Evolutionary conservation across 306 rosid species (phyloP), one percentile per base, ranked within the genome.

Genomic region (Vigna trinervia): DNA sequence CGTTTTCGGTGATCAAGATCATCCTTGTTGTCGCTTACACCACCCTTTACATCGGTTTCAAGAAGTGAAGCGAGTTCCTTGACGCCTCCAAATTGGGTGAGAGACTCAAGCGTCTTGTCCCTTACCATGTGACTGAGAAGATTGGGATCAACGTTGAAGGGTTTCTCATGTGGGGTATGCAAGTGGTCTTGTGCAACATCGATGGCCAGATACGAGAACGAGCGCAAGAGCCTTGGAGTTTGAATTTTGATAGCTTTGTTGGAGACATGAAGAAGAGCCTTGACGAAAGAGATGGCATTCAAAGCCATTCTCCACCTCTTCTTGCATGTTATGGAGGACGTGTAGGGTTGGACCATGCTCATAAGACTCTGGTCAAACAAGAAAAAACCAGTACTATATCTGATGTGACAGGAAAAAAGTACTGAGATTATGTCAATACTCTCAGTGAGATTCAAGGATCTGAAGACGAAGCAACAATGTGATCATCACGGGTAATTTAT

Each of bases 291-390:
- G 17, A 59, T 59, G 3, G 39, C 65, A 26, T 28, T 59, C 6
- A 59, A 13, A 12, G 65, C 39, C 65, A 12, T 13, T 26, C 65
- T 36, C 65, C 65, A 59, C 39, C 65, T 59, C 39, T 13, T 59
- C 32, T 59, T 59, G 65, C 65, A 59, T 59, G 65, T 13, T 4
- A 28, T 12, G 17, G 17, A 38, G 38, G 12, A 58, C 38, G 38
- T 26, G 13, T 5, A 23, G 1, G 38, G 39, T 58, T 36, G n/a
- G 13, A 23, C 15, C 36, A 57, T 57, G 1, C 0, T 50, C 2
- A 41, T 2, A 5, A 15, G 22, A 52, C 54, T 52, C 0, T 52
- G 26, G 58, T 52, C 54, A 41, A 41, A 41, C 12, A 41, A 41
- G 46, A 41, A 41, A 7, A 41, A 41, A 41, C 46, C 10, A 9